phyloP scores from a whole-genome alignment of 2,329 filamentous ascomycete genomes.

The Alternaria sp. region DNA sequence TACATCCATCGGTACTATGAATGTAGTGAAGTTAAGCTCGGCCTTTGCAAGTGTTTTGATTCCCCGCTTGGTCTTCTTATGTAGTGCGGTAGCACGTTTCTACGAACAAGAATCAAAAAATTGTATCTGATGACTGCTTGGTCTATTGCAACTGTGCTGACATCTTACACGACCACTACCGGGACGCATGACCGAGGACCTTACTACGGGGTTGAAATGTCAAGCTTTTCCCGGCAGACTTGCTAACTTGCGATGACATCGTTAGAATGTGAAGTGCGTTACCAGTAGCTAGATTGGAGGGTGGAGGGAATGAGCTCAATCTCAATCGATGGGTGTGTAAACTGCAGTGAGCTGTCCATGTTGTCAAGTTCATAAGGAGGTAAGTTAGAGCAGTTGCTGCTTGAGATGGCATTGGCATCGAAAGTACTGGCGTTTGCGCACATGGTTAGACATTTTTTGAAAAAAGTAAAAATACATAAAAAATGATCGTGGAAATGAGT shows the following conservation, averaged over 20 bases:
- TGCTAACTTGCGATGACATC: not conserved
- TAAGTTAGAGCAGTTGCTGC: no score
- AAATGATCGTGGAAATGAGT: not conserved
- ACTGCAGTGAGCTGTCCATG: no score
- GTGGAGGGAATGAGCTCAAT: not conserved
- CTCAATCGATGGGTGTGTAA: not conserved
- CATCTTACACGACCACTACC: not conserved
- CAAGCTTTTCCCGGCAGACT: not conserved
- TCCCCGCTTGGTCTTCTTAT: not conserved
- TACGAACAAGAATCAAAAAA: slow-evolving; percentile 9
- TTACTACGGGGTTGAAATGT: not conserved
- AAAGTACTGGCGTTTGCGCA: no score
- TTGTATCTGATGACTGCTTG: not conserved
- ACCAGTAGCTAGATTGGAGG: not conserved
- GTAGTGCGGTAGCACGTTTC: slow-evolving; percentile 6
- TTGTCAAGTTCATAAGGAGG: no score
- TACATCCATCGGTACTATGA: slow-evolving; percentile 20
- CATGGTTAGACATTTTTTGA: no score
- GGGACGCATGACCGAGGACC: not conserved
- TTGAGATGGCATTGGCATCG: no score
- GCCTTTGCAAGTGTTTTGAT: slow-evolving; percentile 15
- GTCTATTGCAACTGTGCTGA: not conserved
- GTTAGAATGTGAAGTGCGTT: no score
- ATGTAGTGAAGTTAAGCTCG: slow-evolving; percentile 22
- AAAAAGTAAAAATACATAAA: no score